Percentiles rank a stretch among this genome's conserved stretches.
These are phyloP conservation scores for Pythium grandisporangium DNA, from an alignment of 352 stramenopile species.

Conservation along the genomic window DNA sequence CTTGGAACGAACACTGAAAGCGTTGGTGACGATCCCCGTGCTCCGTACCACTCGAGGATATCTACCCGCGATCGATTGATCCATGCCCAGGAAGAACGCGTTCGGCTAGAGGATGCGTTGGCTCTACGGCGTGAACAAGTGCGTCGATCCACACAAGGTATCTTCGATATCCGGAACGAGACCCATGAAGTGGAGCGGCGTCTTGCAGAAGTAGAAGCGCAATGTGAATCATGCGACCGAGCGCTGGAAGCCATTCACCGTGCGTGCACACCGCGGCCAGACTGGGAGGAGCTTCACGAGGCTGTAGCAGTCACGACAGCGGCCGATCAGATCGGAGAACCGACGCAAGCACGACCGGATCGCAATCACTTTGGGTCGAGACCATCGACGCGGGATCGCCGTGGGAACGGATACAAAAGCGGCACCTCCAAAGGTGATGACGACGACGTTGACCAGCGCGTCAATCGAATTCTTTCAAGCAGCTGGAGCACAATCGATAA, in stretches of 20 bases:
- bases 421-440: constrained; percentile 22
- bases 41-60: no score
- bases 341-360: constrained; percentile 1
- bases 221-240: constrained; percentile 18
- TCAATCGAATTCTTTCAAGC: constrained; percentile 40
- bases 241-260: constrained; percentile 37
- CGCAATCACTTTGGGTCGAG: no score
- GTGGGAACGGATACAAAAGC: not conserved
- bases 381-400: no score
- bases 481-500: constrained; percentile 64
- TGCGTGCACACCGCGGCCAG: constrained; percentile 46
- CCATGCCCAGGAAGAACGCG: constrained; percentile 4
- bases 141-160: constrained; percentile 34
- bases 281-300: constrained; percentile 50
- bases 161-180: constrained; percentile 51
- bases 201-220: constrained; percentile 9
- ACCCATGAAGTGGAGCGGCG: constrained; percentile 21
- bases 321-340: constrained; percentile 25
- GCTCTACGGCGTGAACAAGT: constrained; percentile 19
- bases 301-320: constrained; percentile 45
- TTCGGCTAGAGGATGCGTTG: constrained; percentile 14
- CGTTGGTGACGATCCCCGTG: no score
- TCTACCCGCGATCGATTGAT: constrained; percentile 8
- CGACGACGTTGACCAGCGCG: constrained; percentile 24
- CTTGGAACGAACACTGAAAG: no score